A percentile compares a stretch with the other conserved stretches of the same genome.
Conservation (phyloP, 371 early-diverging fungal genomes). For the Encephalitozoon hellem region DNA sequence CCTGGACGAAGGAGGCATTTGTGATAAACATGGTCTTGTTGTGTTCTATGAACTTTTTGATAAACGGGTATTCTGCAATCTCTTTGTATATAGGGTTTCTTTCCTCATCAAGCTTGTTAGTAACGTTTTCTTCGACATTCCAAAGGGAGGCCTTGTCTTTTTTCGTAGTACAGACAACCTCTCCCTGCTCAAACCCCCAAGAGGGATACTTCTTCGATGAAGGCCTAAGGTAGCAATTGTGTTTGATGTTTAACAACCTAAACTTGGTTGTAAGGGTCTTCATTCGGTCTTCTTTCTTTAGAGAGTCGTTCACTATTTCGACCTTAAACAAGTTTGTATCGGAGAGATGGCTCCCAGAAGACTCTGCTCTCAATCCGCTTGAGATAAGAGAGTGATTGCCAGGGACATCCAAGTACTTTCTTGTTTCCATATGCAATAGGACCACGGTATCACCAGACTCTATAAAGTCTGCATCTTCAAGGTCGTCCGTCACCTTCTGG, state of each 20-base stretch:
- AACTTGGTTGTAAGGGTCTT: slow-evolving; percentile 73
- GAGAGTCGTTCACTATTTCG: slow-evolving; percentile 36
- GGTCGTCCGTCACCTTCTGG: slow-evolving; percentile 54
- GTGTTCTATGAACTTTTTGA: slow-evolving; percentile 75
- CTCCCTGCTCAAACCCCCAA: slow-evolving; percentile 94
- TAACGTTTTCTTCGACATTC: slow-evolving; percentile 81
- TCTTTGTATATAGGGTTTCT: slow-evolving; percentile 35
- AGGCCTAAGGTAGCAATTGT: slow-evolving; percentile 74
- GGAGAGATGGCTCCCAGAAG: slow-evolving; percentile 57
- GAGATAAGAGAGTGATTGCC: slow-evolving; percentile 65
- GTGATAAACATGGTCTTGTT: slow-evolving; percentile 91
- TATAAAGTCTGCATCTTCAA: slow-evolving; percentile 32
- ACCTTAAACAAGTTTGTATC: slow-evolving; percentile 37
- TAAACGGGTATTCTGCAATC: slow-evolving; percentile 64
- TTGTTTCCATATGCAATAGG: slow-evolving; percentile 54
- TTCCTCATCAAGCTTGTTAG: slow-evolving; percentile 39
- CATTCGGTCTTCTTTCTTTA: slow-evolving; percentile 53
- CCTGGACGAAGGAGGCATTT: slow-evolving; percentile 89
- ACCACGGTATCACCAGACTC: slow-evolving; percentile 52
- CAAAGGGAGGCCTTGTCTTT: slow-evolving; percentile 69
- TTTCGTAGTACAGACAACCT: slow-evolving; percentile 74
- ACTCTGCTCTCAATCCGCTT: slow-evolving; percentile 61
- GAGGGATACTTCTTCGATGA: slow-evolving; percentile 74
- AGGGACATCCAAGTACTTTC: slow-evolving; percentile 72
- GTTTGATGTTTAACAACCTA: slow-evolving; percentile 69